A percentile compares a stretch with the other conserved stretches of the same genome.
Evolutionary conservation across 108 stramenopile species (phyloP).

Genomic region (Nitzschia palea): DNA sequence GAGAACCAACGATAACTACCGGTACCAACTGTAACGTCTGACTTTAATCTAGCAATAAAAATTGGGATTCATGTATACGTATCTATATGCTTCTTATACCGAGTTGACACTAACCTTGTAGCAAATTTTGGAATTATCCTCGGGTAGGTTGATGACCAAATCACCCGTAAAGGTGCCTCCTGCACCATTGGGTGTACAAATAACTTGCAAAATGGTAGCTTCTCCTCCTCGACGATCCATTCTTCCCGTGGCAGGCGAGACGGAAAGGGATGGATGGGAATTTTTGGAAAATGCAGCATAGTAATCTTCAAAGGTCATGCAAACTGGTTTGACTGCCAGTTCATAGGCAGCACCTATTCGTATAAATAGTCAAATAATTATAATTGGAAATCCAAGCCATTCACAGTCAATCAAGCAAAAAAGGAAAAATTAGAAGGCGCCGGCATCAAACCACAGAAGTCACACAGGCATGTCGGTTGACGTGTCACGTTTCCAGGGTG

Average conservation of each 20-base stretch:
- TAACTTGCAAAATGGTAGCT: slow-evolving; percentile 53
- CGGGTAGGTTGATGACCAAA: slow-evolving; percentile 83
- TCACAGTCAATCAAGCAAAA: too few relatives aligned
- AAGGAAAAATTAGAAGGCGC: too few relatives aligned
- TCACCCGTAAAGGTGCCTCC: slow-evolving; percentile 63
- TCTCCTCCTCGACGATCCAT: slow-evolving; percentile 87
- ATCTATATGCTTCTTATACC: slow-evolving; percentile 56
- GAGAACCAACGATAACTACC: too few relatives aligned
- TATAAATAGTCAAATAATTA: neutral
- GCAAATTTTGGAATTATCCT: slow-evolving; percentile 81
- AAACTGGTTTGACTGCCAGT: slow-evolving; percentile 62
- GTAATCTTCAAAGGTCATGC: slow-evolving; percentile 89
- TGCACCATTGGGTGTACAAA: slow-evolving; percentile 61
- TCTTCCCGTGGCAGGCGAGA: slow-evolving; percentile 63
- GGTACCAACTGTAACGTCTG: too few relatives aligned
- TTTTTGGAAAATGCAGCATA: slow-evolving; percentile 67
- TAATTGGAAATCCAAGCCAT: neutral
- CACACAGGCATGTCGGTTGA: too few relatives aligned
- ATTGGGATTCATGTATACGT: too few relatives aligned
- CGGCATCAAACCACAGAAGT: too few relatives aligned
- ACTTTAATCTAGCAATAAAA: too few relatives aligned
- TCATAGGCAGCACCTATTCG: slow-evolving; percentile 19
- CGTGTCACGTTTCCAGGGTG: too few relatives aligned
- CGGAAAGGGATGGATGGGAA: slow-evolving; percentile 78
- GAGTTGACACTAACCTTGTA: slow-evolving; percentile 68